These are phyloP conservation scores for Myrica gale DNA, from an alignment of 306 rosid genomes.

Conservation along the genomic window DNA sequence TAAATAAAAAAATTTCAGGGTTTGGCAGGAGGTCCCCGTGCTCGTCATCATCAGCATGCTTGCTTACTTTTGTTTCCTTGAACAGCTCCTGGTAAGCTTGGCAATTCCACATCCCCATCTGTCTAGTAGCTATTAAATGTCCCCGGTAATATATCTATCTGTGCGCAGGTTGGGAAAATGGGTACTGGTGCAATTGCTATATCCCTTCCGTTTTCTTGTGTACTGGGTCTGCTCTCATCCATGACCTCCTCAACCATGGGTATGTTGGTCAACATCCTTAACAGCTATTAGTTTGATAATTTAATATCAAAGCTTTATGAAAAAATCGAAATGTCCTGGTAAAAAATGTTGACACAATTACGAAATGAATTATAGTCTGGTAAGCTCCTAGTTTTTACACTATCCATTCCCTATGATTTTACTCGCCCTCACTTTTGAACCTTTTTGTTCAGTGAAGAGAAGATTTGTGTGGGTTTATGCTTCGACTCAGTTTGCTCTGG, in stretches of 20 bases:
- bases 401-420: not conserved
- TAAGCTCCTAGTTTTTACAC: not conserved
- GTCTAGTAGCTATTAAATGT: constrained; percentile 21
- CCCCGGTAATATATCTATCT: constrained; percentile 28
- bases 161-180: constrained; percentile 72
- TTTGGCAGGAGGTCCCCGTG: constrained; percentile 97
- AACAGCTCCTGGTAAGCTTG: constrained; percentile 79
- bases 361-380: not conserved
- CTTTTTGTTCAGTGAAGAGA: constrained; percentile 57
- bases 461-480: constrained; percentile 86
- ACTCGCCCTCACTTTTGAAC: constrained; percentile 21
- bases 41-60: constrained; percentile 95
- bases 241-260: constrained; percentile 96
- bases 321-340: constrained; percentile 10
- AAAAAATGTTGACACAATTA: constrained; percentile 6
- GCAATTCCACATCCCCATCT: constrained; percentile 13
- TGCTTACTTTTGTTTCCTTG: constrained; percentile 94
- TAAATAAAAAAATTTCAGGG: constrained; percentile 36
- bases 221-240: constrained; percentile 83
- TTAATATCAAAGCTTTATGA: not conserved
- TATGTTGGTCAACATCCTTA: constrained; percentile 33
- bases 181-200: constrained; percentile 71
- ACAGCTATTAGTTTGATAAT: not conserved
- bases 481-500: constrained; percentile 67
- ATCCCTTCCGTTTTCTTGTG: constrained; percentile 95